phyloP scores from a whole-genome alignment of 352 stramenopile genomes.

The Globisporangium perplexum region DNA sequence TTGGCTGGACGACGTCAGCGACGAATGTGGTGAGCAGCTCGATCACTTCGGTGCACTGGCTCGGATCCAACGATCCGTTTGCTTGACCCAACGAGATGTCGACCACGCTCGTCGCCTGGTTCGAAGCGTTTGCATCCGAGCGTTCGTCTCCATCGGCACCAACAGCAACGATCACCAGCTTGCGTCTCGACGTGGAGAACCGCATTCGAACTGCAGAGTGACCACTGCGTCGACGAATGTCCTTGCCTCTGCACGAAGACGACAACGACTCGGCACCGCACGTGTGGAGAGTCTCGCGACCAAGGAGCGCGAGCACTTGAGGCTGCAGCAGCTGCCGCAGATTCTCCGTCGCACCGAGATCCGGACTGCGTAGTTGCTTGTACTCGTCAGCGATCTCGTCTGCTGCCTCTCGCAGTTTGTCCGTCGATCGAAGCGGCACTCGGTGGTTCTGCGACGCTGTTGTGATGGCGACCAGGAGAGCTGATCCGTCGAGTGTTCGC shows the following conservation, averaged over 20 bases:
- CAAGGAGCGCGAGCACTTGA: conserved; percentile 30
- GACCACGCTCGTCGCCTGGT: conserved; percentile 5
- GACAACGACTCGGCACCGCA: conserved; percentile 25
- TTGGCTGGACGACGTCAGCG: conserved; percentile 1
- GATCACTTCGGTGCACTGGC: conserved; percentile 4
- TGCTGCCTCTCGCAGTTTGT: conserved; percentile 19
- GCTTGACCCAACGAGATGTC: conserved; percentile 14
- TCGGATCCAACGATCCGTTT: conserved; percentile 7
- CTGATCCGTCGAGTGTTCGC: conserved; percentile 30
- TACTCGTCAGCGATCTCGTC: conserved; percentile 26
- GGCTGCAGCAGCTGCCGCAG: conserved; percentile 36
- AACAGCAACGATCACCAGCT: too few relatives aligned
- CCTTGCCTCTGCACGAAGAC: conserved; percentile 12
- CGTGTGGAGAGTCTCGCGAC: conserved; percentile 28
- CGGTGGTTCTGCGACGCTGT: conserved; percentile 17
- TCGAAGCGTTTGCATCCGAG: background rate
- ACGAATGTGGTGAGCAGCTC: conserved; percentile 11
- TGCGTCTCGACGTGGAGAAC: background rate
- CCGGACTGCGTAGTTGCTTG: conserved; percentile 29
- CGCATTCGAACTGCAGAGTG: conserved; percentile 63
- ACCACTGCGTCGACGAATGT: conserved; percentile 41
- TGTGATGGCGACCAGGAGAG: conserved; percentile 31
- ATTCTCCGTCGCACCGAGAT: conserved; percentile 31
- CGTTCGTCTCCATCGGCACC: too few relatives aligned
- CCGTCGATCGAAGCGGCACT: conserved; percentile 15